A percentile compares a stretch with the other conserved stretches of the same genome.
Evolutionary conservation across 225 moss, liverwort and hornwort genomes (phyloP).

Genomic region (Rhytidiadelphus loreus): DNA sequence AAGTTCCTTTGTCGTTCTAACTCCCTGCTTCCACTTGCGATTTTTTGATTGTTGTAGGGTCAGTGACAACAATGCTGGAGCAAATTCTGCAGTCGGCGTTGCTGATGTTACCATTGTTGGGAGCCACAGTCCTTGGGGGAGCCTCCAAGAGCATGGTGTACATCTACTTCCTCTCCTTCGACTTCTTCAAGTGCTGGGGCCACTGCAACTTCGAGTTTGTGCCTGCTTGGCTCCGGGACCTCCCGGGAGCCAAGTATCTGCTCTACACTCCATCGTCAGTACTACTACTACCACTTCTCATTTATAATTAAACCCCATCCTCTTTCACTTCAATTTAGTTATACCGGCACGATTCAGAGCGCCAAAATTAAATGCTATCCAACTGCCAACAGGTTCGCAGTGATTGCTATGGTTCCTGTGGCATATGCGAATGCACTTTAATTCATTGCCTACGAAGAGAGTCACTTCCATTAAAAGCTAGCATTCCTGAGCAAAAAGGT

Average conservation of each 20-base stretch:
- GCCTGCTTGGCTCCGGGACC: slow-evolving; percentile 3
- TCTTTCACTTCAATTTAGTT: background rate
- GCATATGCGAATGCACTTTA: background rate
- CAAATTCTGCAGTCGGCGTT: slow-evolving; percentile 41
- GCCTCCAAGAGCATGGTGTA: slow-evolving; percentile 71
- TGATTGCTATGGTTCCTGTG: background rate
- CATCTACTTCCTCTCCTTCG: slow-evolving; percentile 53
- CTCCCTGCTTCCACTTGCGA: background rate
- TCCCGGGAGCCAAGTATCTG: slow-evolving; percentile 57
- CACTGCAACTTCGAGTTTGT: slow-evolving; percentile 69
- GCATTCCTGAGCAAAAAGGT: background rate
- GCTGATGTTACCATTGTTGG: slow-evolving; percentile 39
- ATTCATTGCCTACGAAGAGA: background rate
- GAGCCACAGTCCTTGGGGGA: slow-evolving; percentile 31
- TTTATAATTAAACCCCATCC: background rate
- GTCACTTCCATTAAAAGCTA: background rate
- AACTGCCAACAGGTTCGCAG: background rate
- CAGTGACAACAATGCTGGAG: slow-evolving; percentile 65
- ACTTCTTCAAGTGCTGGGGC: slow-evolving; percentile 67
- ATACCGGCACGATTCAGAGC: background rate
- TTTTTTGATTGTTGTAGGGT: background rate
- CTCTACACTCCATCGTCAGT: slow-evolving; percentile 90
- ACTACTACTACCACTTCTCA: background rate
- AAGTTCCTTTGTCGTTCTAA: background rate
- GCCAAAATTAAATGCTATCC: background rate